Base-by-base conservation (phyloP, 2,329 filamentous ascomycete genomes). In the Pyricularia grisea region DNA sequence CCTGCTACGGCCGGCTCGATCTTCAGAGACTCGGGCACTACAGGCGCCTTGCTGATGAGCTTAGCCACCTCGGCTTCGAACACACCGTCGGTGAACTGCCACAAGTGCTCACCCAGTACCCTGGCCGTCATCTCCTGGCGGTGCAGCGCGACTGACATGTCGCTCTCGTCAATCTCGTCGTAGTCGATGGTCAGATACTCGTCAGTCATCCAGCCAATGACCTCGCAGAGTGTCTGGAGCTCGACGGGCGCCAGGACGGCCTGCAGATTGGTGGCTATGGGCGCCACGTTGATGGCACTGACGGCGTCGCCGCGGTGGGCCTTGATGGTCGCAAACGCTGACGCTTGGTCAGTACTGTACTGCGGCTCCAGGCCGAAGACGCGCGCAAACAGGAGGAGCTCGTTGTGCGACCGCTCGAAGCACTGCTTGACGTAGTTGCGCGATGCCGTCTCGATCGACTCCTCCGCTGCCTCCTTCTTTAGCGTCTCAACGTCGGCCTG, bases 401-500 rank as follows among this genome's bases (percentile, higher is more conserved):
- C 86, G 69, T 84, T 83, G 72, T 83, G 85, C 2, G 85, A 82
- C 30, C 85, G 81, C 73, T 88, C 86, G 69, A 88, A 87, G 68
- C 80, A 83, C 74, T 88, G 86, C 74, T 88, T 88, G 71, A 88
- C 81, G 68, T 83, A 86, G 72, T 86, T 88, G 31, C 86, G 81
- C 17, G 82, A 82, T 4, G 85, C 86, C 2, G 85, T 85, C 73
- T 88, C 86, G 1, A 83, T 73, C 2, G 83, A 84, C 0, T 78
- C 74, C 10, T 78, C 81, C 70, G 84, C 87, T 31, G 78, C 77
- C 70, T 87, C 85, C 68, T 82, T 83, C 63, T 81, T 82, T 73
- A 86, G 87, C n/a, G 81, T 79, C 28, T 85, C 83, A 23, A 86
- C 73, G 68, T 88, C 86, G 65, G 82, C 82, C 71, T 86, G 84